These are phyloP conservation scores for Beta macrorhiza DNA, from an alignment of 179 eudicot genomes.

Conservation along the genomic window DNA sequence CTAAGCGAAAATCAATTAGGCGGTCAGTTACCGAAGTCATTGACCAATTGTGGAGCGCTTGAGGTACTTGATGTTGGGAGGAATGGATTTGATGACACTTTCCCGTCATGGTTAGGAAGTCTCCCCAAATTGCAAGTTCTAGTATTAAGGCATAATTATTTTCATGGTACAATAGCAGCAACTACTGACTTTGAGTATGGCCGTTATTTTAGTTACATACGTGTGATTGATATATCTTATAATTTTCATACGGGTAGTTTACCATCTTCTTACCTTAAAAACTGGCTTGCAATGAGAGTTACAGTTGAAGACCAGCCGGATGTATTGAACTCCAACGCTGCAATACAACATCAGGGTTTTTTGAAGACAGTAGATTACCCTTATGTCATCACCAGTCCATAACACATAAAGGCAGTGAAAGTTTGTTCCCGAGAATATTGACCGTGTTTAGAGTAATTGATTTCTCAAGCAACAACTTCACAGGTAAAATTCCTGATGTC, in stretches of 20 bases:
- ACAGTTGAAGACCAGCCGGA: no score
- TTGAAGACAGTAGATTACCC: not conserved
- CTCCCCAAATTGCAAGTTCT: slow-evolving; percentile 30
- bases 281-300: no score
- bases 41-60: slow-evolving; percentile 28
- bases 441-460: slow-evolving; percentile 27
- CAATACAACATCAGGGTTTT: not conserved
- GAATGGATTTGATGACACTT: slow-evolving; percentile 27
- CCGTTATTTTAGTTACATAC: slow-evolving; percentile 20
- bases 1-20: slow-evolving; percentile 24
- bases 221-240: slow-evolving; percentile 39
- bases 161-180: slow-evolving; percentile 24
- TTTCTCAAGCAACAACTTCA: slow-evolving; percentile 39
- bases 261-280: slow-evolving; percentile 23
- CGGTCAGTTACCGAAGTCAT: slow-evolving; percentile 30
- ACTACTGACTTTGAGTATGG: not conserved
- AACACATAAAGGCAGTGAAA: not conserved
- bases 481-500: slow-evolving; percentile 30
- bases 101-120: slow-evolving; percentile 28
- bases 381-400: not conserved
- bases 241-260: slow-evolving; percentile 33
- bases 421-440: not conserved
- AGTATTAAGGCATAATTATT: slow-evolving; percentile 26
- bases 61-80: slow-evolving; percentile 26
- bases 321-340: not conserved